Percentiles rank a stretch among this genome's conserved stretches.
phyloP scores from a whole-genome alignment of 2,329 filamentous ascomycete species.

The Clathrospora elynae region DNA sequence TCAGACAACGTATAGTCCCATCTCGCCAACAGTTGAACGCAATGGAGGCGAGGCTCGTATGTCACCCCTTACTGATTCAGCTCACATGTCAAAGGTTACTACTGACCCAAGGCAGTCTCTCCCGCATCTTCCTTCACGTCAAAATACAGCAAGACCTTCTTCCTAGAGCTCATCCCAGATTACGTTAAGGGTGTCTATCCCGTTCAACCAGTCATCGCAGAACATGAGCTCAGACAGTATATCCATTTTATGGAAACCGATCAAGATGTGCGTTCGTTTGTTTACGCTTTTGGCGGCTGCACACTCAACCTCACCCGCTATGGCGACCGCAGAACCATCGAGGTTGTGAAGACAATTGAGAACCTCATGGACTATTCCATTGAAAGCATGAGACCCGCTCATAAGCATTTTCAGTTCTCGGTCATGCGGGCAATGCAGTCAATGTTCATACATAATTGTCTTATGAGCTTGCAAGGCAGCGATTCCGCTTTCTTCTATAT shows the following conservation, averaged over 20 bases:
- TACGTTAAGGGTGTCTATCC: constrained; percentile 55
- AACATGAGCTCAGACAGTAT: constrained; percentile 47
- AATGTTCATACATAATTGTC: constrained; percentile 59
- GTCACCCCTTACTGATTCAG: constrained; percentile 8
- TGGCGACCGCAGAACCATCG: constrained; percentile 38
- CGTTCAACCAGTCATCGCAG: constrained; percentile 54
- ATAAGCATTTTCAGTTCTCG: constrained; percentile 49
- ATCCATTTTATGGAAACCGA: constrained; percentile 48
- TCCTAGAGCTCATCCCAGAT: constrained; percentile 52
- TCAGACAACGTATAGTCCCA: constrained; percentile 16
- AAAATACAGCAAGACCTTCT: constrained; percentile 42
- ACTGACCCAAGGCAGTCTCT: constrained; percentile 21
- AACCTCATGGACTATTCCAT: constrained; percentile 45
- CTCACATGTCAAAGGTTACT: constrained; percentile 4
- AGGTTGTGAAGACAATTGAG: constrained; percentile 42
- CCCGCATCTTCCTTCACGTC: constrained; percentile 22
- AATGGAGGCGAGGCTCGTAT: constrained; percentile 27
- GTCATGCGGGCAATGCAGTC: constrained; percentile 58
- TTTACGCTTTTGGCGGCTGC: constrained; percentile 54
- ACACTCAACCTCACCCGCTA: constrained; percentile 53
- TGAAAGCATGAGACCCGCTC: constrained; percentile 46
- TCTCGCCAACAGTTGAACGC: constrained; percentile 22
- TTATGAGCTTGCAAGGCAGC: constrained; percentile 56
- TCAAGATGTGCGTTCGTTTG: constrained; percentile 49
- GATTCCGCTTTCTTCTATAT: constrained; percentile 59